Base-by-base conservation (phyloP, 164 flowering plant genomes). In the Akebia trifoliata region DNA sequence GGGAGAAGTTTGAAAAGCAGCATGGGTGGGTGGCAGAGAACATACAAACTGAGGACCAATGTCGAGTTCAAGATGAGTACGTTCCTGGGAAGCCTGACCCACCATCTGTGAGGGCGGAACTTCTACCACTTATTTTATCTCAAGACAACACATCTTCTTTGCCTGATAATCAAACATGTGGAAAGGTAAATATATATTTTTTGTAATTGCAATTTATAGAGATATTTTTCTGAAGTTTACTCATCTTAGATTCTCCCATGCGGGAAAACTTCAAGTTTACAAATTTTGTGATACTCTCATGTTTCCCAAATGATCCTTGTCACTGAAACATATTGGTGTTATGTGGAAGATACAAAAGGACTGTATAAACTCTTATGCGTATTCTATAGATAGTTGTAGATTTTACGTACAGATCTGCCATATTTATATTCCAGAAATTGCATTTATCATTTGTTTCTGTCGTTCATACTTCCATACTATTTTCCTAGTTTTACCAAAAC, bases 31-130 rank as follows among this genome's bases (percentile, higher is more conserved):
- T 20, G 48, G 44, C 28, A 11, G 63, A 74, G 15, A 54, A 50
- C 48, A 24, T 25, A 26, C 54, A 67, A 39, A 46, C 44, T 29
- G 48, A 36, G 12, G 74, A 71, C 20, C 79, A 81, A 50, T 82
- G 83, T 60, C 78, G 72, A 4, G 60, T 71, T 67, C 68, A 8
- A 50, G 70, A 61, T 56, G 71, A 54, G 24, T 29, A 40, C 24
- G 30, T 39, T 32, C 43, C 47, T 4, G 20, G 48, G 37, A 61
- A 46, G 55, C 42, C 34, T 59, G 73, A 62, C 36, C 32, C 25
- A 30, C 55, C 70, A 31, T 52, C 48, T 17, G 25, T 24, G 10
- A 51, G 36, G 42, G 51, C 35, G 2, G 43, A 51, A 32, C 45
- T 38, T 47, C 21, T 42, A 4, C 35, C 68, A 21, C 9, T 29